These are phyloP conservation scores for Diaporthe longicolla DNA, from an alignment of 2,329 filamentous ascomycete genomes.

Conservation along the genomic window DNA sequence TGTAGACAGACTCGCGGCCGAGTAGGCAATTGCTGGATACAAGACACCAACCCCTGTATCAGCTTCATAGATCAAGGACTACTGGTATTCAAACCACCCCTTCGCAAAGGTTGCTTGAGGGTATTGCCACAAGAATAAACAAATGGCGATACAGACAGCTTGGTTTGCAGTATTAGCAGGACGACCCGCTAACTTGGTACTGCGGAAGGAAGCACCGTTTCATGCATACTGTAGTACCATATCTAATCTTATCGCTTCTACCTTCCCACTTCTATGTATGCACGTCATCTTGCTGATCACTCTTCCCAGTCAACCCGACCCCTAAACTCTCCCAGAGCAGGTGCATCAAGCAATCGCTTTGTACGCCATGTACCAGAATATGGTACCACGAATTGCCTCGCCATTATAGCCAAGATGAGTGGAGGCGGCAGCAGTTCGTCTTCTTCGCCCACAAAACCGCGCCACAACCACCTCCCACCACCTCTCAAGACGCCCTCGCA, in stretches of 20 bases:
- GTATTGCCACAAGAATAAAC: no score
- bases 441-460: slow-evolving; percentile 33
- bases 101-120: no score
- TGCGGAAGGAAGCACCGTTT: not conserved
- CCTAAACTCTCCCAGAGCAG: not conserved
- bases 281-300: not conserved
- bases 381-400: not conserved
- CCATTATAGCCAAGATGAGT: slow-evolving; percentile 37
- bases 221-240: not conserved
- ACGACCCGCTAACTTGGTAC: slow-evolving; percentile 16
- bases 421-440: slow-evolving; percentile 39
- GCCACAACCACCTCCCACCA: slow-evolving; percentile 13
- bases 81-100: no score
- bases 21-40: no score
- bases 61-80: no score
- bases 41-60: no score
- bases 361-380: slow-evolving; percentile 2
- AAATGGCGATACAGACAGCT: no score
- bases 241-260: slow-evolving; percentile 18
- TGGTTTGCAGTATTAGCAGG: no score
- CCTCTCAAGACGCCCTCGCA: slow-evolving; percentile 30
- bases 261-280: not conserved
- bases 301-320: not conserved
- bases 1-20: no score
- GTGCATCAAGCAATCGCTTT: not conserved